These are phyloP conservation scores for Penicillium paxilli DNA, from an alignment of 495 filamentous ascomycete genomes.

Conservation along the genomic window DNA sequence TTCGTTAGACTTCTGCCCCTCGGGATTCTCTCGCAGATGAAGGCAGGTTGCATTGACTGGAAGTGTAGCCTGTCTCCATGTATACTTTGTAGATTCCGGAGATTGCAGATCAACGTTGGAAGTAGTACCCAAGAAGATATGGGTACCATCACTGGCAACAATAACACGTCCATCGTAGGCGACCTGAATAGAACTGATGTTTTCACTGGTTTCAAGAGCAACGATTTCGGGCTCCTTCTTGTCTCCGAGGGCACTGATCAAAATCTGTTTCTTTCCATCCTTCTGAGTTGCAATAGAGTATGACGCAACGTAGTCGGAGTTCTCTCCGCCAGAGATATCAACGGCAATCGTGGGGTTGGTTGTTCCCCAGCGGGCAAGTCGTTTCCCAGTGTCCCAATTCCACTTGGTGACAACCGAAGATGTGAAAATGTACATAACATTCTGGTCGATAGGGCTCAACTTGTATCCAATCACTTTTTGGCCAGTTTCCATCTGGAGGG, in stretches of 20 bases:
- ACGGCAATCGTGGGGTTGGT: constrained; percentile 21
- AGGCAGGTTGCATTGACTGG: constrained; percentile 35
- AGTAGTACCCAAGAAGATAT: constrained; percentile 36
- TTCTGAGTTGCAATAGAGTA: constrained; percentile 25
- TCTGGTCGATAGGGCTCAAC: constrained; percentile 57
- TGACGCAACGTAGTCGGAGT: constrained; percentile 6
- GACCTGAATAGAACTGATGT: constrained; percentile 34
- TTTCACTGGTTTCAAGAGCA: constrained; percentile 30
- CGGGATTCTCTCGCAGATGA: constrained; percentile 27
- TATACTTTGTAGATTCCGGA: constrained; percentile 35
- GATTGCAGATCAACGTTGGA: constrained; percentile 6
- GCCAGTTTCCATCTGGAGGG: constrained; percentile 39
- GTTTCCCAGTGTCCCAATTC: constrained; percentile 69
- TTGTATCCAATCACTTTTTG: constrained; percentile 51
- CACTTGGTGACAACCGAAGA: constrained; percentile 67
- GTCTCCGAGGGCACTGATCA: constrained; percentile 19
- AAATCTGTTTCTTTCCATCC: constrained; percentile 34
- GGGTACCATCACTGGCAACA: constrained; percentile 35
- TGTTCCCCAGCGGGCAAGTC: constrained; percentile 48
- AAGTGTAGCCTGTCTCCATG: constrained; percentile 50
- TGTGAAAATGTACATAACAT: constrained; percentile 70
- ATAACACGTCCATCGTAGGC: constrained; percentile 32
- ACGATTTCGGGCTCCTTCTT: constrained; percentile 23
- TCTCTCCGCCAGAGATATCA: constrained; percentile 19
- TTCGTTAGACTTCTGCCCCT: constrained; percentile 27